These are phyloP conservation scores for Coelastrella sp. DNA, from an alignment of 139 green algal genomes.

Conservation along the genomic window DNA sequence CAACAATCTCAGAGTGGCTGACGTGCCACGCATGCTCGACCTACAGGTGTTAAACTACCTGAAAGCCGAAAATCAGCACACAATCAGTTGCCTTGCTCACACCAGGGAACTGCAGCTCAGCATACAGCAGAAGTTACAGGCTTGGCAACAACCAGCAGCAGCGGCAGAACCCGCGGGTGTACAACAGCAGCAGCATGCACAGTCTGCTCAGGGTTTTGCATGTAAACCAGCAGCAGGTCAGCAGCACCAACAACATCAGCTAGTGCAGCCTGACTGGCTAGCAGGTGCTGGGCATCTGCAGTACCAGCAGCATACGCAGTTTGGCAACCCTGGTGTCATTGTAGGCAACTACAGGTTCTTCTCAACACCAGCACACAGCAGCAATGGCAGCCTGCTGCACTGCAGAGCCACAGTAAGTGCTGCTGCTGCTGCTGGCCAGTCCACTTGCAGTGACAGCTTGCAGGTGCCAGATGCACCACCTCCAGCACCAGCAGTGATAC, in stretches of 20 bases:
- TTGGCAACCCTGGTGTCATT: not conserved
- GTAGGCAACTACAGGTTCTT: conserved; percentile 11
- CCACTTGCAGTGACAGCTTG: not conserved
- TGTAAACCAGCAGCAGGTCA: not conserved
- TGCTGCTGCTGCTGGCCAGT: conserved; percentile 25
- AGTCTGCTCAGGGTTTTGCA: not conserved
- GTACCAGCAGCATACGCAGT: not conserved
- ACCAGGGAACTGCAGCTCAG: conserved; percentile 26
- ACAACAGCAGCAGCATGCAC: not conserved
- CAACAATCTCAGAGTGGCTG: not conserved
- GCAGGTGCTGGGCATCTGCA: not conserved
- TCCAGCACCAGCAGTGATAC: not conserved
- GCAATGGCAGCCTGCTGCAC: not conserved
- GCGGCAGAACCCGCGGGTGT: not conserved
- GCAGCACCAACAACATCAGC: conserved; percentile 21
- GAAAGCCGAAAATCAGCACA: conserved; percentile 18
- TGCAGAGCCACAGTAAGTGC: not conserved
- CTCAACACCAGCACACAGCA: not conserved
- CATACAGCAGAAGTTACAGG: conserved; percentile 2
- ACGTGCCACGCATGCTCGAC: not conserved
- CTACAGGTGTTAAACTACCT: conserved; percentile 21
- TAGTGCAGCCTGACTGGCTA: not conserved
- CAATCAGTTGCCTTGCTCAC: conserved; percentile 21
- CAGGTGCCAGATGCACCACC: not conserved
- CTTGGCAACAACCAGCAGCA: not conserved